Percentiles rank a stretch among this genome's conserved stretches.
phyloP scores from a whole-genome alignment of 306 rosid genomes.

The Casuarina cunninghamiana region DNA sequence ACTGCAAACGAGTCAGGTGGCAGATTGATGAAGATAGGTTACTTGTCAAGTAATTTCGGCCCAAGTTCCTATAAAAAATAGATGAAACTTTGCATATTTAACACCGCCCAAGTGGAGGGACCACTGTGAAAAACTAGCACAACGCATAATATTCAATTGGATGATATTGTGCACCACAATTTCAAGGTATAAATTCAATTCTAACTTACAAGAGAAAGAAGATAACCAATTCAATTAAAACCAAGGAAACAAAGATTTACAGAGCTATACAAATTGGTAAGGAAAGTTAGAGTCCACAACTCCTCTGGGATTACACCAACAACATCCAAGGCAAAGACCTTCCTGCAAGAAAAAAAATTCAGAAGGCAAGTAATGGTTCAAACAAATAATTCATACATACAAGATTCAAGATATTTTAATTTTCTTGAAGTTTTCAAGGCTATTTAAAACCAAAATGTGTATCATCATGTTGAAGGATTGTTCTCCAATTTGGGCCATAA shows the following conservation, averaged over 20 bases:
- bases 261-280: slow-evolving; percentile 24
- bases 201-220: neutral
- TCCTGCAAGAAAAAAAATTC: neutral
- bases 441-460: neutral
- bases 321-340: neutral
- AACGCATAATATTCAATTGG: neutral
- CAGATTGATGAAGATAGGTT: slow-evolving; percentile 62
- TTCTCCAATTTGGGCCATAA: neutral
- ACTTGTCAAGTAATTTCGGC: slow-evolving; percentile 44
- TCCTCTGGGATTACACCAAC: neutral
- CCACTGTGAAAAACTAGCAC: neutral
- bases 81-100: slow-evolving; percentile 4
- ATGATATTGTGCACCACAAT: neutral
- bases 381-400: neutral
- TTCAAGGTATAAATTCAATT: neutral
- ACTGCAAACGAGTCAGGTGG: slow-evolving; percentile 60
- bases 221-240: slow-evolving; percentile 2
- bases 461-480: neutral
- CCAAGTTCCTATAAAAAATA: slow-evolving; percentile 41
- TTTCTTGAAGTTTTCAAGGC: neutral
- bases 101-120: neutral
- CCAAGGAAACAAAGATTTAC: neutral
- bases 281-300: neutral
- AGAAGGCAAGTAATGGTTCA: neutral
- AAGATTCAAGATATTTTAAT: neutral